Evolutionary conservation across 2,329 filamentous ascomycete species (phyloP).

Genomic region (Xylaria sp.): DNA sequence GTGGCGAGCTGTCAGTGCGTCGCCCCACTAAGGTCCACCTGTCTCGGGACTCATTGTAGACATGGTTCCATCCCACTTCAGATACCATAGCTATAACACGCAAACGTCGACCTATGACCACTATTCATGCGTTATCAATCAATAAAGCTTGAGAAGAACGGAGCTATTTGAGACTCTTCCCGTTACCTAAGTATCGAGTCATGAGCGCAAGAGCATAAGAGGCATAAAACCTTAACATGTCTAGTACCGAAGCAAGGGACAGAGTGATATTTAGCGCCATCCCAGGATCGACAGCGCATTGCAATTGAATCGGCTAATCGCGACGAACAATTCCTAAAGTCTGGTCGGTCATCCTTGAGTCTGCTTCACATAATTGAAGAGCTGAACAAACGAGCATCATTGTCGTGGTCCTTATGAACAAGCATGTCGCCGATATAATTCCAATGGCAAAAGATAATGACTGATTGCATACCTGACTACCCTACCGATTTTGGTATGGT

Average conservation of each 20-base stretch:
- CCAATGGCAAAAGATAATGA: background rate
- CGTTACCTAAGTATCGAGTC: background rate
- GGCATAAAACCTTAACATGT: background rate
- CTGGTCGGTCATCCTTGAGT: background rate
- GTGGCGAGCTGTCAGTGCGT: too few species aligned
- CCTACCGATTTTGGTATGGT: background rate
- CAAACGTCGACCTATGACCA: background rate
- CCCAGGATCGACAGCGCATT: background rate
- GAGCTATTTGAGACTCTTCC: background rate
- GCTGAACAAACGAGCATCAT: background rate
- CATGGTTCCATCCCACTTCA: background rate
- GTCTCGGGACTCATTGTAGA: background rate
- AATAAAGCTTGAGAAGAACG: background rate
- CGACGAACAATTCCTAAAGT: background rate
- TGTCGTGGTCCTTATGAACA: background rate
- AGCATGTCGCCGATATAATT: too few species aligned
- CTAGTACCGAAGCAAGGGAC: too few species aligned
- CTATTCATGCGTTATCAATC: background rate
- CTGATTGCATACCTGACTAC: background rate
- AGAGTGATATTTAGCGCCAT: background rate
- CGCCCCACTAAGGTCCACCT: conserved; percentile 1
- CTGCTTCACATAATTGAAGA: background rate
- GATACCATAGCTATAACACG: background rate
- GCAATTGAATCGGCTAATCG: background rate
- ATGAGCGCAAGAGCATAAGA: background rate